These are phyloP conservation scores for Magnolia changhungtana DNA, from an alignment of 164 flowering plant species.

Conservation along the genomic window DNA sequence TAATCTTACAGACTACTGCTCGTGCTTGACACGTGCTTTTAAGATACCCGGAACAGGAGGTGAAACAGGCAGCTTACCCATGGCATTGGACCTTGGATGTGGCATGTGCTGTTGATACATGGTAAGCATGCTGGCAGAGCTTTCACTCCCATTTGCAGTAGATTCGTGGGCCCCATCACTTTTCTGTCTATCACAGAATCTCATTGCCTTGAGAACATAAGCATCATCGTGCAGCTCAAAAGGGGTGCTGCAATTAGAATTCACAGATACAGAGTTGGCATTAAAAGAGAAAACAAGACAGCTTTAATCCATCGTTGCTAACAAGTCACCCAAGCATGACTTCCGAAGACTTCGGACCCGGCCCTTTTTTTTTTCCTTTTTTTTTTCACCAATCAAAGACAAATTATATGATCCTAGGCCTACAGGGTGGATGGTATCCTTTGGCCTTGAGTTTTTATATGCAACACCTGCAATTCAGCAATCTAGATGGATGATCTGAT, in stretches of 20 bases:
- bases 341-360: not conserved
- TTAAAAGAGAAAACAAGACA: too few species aligned
- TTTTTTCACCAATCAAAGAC: not conserved
- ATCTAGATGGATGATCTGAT: too few species aligned
- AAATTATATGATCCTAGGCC: not conserved
- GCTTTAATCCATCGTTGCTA: not conserved
- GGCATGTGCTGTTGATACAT: slow-evolving; percentile 37
- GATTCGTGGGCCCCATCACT: slow-evolving; percentile 27
- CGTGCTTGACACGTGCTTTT: slow-evolving; percentile 78
- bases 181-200: slow-evolving; percentile 41
- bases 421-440: not conserved
- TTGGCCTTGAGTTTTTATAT: not conserved
- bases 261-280: not conserved
- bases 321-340: not conserved
- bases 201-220: slow-evolving; percentile 92
- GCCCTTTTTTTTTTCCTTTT: not conserved
- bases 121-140: slow-evolving; percentile 35
- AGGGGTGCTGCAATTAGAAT: slow-evolving; percentile 69
- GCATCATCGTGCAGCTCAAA: slow-evolving; percentile 98
- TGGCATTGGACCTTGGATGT: slow-evolving; percentile 35
- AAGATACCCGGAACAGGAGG: slow-evolving; percentile 84
- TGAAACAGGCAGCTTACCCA: slow-evolving; percentile 51
- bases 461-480: not conserved
- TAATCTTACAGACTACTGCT: slow-evolving; percentile 29
- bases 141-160: slow-evolving; percentile 40